These are phyloP conservation scores for Plasmodium ovale DNA, from an alignment of 169 alveolate genomes.

Conservation along the genomic window DNA sequence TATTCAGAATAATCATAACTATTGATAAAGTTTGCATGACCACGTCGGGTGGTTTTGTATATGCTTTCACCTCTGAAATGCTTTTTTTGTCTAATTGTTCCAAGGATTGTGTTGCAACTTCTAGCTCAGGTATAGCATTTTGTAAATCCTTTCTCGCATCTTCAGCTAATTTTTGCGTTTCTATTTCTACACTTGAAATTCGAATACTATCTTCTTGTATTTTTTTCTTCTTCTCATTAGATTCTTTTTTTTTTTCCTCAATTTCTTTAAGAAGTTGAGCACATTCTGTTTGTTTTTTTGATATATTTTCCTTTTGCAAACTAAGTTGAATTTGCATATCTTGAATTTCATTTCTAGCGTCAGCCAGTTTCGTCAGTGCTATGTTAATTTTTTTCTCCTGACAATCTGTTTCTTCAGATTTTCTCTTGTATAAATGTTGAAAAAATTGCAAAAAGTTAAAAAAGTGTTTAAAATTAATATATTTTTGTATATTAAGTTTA, in stretches of 20 bases:
- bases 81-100: slow-evolving; percentile 95
- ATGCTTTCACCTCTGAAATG: slow-evolving; percentile 93
- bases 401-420: slow-evolving; percentile 72
- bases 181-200: slow-evolving; percentile 94
- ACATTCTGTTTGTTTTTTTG: slow-evolving; percentile 89
- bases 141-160: slow-evolving; percentile 96
- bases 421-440: slow-evolving; percentile 51
- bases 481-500: slow-evolving; percentile 59
- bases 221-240: slow-evolving; percentile 77
- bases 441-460: slow-evolving; percentile 52
- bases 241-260: slow-evolving; percentile 86
- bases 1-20: slow-evolving; percentile 94
- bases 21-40: slow-evolving; percentile 94
- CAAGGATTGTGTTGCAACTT: slow-evolving; percentile 96
- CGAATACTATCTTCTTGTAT: slow-evolving; percentile 93
- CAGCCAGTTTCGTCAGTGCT: slow-evolving; percentile 91
- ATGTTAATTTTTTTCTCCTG: slow-evolving; percentile 88
- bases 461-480: slow-evolving; percentile 71
- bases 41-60: slow-evolving; percentile 93
- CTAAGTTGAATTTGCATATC: slow-evolving; percentile 90
- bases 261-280: slow-evolving; percentile 91
- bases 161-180: slow-evolving; percentile 93
- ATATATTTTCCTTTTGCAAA: slow-evolving; percentile 88
- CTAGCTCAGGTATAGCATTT: slow-evolving; percentile 96
- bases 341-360: slow-evolving; percentile 89